These are phyloP conservation scores for Xerocomus spinulosus DNA, from an alignment of 768 basidiomycete species.

Conservation along the genomic window DNA sequence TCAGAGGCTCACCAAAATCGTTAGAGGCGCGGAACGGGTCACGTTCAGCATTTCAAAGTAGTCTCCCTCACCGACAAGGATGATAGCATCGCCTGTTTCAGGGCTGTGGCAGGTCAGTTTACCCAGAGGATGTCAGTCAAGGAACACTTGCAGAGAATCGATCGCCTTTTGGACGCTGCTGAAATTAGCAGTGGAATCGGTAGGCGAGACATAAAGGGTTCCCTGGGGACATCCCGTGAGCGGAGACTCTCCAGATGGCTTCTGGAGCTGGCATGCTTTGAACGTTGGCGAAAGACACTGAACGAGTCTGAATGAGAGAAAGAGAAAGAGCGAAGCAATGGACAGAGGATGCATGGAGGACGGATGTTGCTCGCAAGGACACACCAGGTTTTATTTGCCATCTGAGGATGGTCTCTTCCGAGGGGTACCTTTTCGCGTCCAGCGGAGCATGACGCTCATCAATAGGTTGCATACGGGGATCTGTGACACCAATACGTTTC, in stretches of 20 bases:
- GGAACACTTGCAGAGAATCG: conserved; percentile 44
- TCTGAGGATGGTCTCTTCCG: neutral
- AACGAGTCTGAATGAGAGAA: neutral
- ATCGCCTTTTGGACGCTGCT: conserved; percentile 53
- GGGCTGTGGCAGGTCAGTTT: conserved; percentile 33
- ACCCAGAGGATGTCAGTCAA: neutral
- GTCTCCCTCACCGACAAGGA: conserved; percentile 54
- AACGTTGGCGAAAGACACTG: conserved; percentile 44
- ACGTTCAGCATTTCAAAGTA: conserved; percentile 61
- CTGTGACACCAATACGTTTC: neutral
- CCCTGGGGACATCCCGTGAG: conserved; percentile 51
- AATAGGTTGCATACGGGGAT: neutral
- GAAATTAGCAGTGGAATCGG: conserved; percentile 43
- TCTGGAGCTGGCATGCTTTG: conserved; percentile 49
- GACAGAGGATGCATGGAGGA: conserved; percentile 7
- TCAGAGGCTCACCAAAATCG: conserved; percentile 42
- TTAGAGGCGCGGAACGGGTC: conserved; percentile 49
- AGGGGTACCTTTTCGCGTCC: neutral
- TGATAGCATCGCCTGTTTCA: conserved; percentile 35
- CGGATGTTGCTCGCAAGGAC: neutral
- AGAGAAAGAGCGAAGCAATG: conserved; percentile 6
- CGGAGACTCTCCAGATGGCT: conserved; percentile 38
- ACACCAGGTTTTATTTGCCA: neutral
- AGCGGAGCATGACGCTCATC: neutral
- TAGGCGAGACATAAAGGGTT: conserved; percentile 55